These are phyloP conservation scores for Royoungia palumana DNA, from an alignment of 768 basidiomycete genomes.

Conservation along the genomic window DNA sequence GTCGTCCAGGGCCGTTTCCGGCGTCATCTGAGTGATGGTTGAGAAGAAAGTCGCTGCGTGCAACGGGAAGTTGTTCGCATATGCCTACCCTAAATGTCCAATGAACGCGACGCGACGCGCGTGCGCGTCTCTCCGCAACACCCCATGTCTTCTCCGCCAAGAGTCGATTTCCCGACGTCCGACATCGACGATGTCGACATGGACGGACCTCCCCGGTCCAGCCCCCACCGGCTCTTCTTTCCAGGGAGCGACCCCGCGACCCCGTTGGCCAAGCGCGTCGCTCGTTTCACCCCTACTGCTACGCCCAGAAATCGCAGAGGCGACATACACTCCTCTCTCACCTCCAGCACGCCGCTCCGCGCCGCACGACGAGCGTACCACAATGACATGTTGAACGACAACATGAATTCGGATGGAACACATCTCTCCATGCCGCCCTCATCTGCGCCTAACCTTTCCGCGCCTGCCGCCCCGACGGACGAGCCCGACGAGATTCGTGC, in stretches of 20 bases:
- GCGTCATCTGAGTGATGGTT: slow-evolving; percentile 13
- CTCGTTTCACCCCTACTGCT: slow-evolving; percentile 20
- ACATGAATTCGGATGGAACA: slow-evolving; percentile 58
- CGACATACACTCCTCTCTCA: slow-evolving; percentile 30
- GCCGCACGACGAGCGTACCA: slow-evolving; percentile 19
- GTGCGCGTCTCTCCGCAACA: slow-evolving; percentile 11
- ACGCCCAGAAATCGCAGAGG: slow-evolving; percentile 47
- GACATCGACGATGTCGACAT: slow-evolving; percentile 55
- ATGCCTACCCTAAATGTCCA: slow-evolving; percentile 46
- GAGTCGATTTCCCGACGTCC: slow-evolving; percentile 62
- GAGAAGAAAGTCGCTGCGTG: not conserved
- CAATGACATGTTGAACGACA: slow-evolving; percentile 21
- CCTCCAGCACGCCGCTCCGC: slow-evolving; percentile 31
- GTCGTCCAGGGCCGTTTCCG: slow-evolving; percentile 21
- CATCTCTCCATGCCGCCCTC: slow-evolving; percentile 57
- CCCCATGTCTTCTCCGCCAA: slow-evolving; percentile 62
- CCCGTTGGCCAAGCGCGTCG: slow-evolving; percentile 42
- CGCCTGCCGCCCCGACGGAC: slow-evolving; percentile 57
- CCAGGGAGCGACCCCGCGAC: slow-evolving; percentile 39
- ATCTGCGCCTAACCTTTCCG: slow-evolving; percentile 56
- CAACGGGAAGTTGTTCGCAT: not conserved
- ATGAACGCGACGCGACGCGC: slow-evolving; percentile 57
- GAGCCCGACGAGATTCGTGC: slow-evolving; percentile 84
- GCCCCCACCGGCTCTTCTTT: slow-evolving; percentile 25
- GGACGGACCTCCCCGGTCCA: slow-evolving; percentile 31